Base-by-base conservation (phyloP, 805 yeast genomes). In the Candida awuae region DNA sequence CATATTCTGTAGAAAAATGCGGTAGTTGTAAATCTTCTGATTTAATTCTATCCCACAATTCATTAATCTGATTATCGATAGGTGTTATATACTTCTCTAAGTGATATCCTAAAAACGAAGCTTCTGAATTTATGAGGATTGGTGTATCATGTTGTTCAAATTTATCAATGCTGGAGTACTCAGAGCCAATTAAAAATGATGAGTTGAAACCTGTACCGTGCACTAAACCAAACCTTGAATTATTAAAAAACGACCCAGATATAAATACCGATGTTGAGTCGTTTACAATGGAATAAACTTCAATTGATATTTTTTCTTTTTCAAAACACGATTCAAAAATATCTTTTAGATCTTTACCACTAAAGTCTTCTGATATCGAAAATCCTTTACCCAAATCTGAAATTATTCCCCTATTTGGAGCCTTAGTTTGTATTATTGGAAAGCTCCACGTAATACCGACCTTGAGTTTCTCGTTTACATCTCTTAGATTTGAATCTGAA, bases 121-220 rank as follows among this genome's bases (percentile, higher is more conserved):
- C 50, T 46, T 77, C 83, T n/a, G 71, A 58, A 54, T 77, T 77
- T 2, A 39, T 27, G 9, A 35, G n/a, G 17, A 21, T 9, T 20
- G 33, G 23, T 15, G 5, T 18, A 12, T 25, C 23, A 30, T 13
- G 19, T 25, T 6, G 15, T 16, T 18, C 20, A 29, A 16, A 18
- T 37, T 15, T 8, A 5, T 6, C 10, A 6, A 19, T 6, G n/a
- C 31, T 14, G 34, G 66, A 45, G 17, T 75, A 54, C 2, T 32
- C 26, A 2, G 44, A 35, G 8, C 54, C 45, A 7, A 54, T 20
- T 15, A 62, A 49, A 59, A 74, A 62, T 58, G 76, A 74, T 26
- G 74, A 55, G 48, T 80, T 80, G 38, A 75, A 56, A 1, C 88
- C 88, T 3, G 88, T 80, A 1, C 88, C 87, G 36, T 80, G 55